Percentiles rank a stretch among this genome's conserved stretches.
Conservation (phyloP, 2,329 filamentous ascomycete genomes). For the Penicillium hordei region DNA sequence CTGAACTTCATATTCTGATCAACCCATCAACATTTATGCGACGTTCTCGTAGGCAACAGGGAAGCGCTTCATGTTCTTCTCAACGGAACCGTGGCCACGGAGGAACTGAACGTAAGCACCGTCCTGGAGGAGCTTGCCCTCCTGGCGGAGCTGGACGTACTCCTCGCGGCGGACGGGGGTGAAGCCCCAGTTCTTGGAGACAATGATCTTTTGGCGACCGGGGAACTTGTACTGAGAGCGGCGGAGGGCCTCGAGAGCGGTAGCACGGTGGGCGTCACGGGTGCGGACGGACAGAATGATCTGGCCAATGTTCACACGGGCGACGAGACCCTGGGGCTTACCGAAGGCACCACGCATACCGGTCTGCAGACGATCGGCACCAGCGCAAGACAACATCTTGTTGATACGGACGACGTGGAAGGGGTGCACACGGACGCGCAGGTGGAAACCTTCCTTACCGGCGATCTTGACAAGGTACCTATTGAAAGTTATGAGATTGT, state of each 20-base stretch:
- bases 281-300: conserved; percentile 97
- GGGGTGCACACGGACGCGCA: conserved; percentile 83
- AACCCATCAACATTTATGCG: conserved; percentile 42
- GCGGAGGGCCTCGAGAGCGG: conserved; percentile 96
- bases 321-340: conserved; percentile 98
- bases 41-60: conserved; percentile 70
- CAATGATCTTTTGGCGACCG: conserved; percentile 99
- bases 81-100: conserved; percentile 83
- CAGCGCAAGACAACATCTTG: conserved; percentile 99
- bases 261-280: conserved; percentile 87
- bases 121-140: conserved; percentile 90
- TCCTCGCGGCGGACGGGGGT: conserved; percentile 96
- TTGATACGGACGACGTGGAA: conserved; percentile 99
- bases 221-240: conserved; percentile 99
- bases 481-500: conserved; percentile 11
- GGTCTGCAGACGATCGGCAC: conserved; percentile 99
- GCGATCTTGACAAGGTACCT: conserved; percentile 68
- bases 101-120: conserved; percentile 99
- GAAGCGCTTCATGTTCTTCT: conserved; percentile 89
- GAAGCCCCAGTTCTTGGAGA: conserved; percentile 99
- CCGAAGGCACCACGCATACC: conserved; percentile 99
- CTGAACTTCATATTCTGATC: conserved; percentile 31
- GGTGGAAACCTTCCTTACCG: conserved; percentile 71
- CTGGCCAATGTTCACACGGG: conserved; percentile 99
- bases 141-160: conserved; percentile 92